A percentile compares a stretch with the other conserved stretches of the same genome.
Evolutionary conservation across 495 filamentous ascomycete species (phyloP).

Genomic region (Penicillium longicatenatum): DNA sequence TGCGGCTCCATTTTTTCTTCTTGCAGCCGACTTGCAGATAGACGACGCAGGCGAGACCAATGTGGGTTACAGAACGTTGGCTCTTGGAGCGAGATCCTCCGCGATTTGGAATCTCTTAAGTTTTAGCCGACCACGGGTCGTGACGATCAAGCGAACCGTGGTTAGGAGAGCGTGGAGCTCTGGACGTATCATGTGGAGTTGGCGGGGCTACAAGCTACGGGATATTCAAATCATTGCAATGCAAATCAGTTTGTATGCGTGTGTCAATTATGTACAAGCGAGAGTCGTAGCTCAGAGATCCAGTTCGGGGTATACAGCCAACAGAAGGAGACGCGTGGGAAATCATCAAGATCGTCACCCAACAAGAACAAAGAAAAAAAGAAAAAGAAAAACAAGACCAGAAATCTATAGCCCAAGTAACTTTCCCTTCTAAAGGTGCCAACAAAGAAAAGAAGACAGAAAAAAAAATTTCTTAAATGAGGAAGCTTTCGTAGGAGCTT

Average conservation of each 20-base stretch:
- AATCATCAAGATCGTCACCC: constrained; percentile 20
- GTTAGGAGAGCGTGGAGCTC: background rate
- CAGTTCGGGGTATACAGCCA: constrained; percentile 19
- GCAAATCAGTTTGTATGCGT: background rate
- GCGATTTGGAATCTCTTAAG: constrained; percentile 3
- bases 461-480: background rate
- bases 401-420: constrained; percentile 2
- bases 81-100: background rate
- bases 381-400: background rate
- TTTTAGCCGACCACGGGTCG: background rate
- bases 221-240: background rate
- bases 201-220: too few species aligned
- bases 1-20: background rate
- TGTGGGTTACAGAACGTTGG: background rate
- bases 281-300: background rate
- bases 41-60: background rate
- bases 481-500: constrained; percentile 3
- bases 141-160: background rate
- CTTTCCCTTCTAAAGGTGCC: constrained; percentile 1
- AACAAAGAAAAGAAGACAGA: background rate
- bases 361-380: constrained; percentile 4
- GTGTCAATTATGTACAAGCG: constrained; percentile 9
- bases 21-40: background rate
- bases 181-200: background rate
- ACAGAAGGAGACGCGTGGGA: constrained; percentile 8